Percentiles rank a stretch among this genome's conserved stretches.
Conservation (phyloP, 164 flowering plant species). For the Amborella trichopoda region DNA sequence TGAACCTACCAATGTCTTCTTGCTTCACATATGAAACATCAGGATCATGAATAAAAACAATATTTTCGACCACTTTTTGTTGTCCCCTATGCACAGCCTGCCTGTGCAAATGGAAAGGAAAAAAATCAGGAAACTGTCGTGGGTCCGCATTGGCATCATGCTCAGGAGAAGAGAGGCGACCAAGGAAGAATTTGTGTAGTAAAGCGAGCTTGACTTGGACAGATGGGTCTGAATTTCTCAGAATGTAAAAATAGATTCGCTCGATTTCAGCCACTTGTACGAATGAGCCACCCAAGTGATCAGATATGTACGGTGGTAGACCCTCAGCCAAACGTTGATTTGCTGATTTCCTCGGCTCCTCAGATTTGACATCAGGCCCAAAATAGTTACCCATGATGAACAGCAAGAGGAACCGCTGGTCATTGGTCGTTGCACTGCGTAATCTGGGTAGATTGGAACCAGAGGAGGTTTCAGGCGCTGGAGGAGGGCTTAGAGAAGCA, state of each 20-base stretch:
- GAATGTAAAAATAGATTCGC: conserved; percentile 25
- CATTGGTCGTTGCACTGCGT: conserved; percentile 16
- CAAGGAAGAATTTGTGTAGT: conserved; percentile 24
- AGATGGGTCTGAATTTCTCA: conserved; percentile 30
- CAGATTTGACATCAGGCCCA: conserved; percentile 41
- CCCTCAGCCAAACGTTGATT: conserved; percentile 32
- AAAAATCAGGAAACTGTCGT: conserved; percentile 36
- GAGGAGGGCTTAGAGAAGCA: conserved; percentile 4
- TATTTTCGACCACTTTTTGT: conserved; percentile 19
- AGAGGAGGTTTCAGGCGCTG: background rate
- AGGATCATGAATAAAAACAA: conserved; percentile 32
- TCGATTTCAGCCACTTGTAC: conserved; percentile 26
- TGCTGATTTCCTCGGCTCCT: conserved; percentile 24
- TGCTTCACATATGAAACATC: conserved; percentile 18
- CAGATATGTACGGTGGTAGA: conserved; percentile 27
- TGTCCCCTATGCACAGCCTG: conserved; percentile 10
- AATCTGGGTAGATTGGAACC: conserved; percentile 2
- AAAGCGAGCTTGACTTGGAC: conserved; percentile 16
- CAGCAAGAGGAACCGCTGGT: conserved; percentile 35
- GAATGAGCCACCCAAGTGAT: conserved; percentile 29
- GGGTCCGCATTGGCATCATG: conserved; percentile 3
- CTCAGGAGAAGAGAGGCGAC: conserved; percentile 14
- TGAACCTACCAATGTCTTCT: conserved; percentile 32
- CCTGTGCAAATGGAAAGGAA: conserved; percentile 30
- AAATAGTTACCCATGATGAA: conserved; percentile 45